Percentiles rank a stretch among this genome's conserved stretches.
These are phyloP conservation scores for Arabidopsis hybrid DNA, from an alignment of 441 rosid species.

Conservation along the genomic window DNA sequence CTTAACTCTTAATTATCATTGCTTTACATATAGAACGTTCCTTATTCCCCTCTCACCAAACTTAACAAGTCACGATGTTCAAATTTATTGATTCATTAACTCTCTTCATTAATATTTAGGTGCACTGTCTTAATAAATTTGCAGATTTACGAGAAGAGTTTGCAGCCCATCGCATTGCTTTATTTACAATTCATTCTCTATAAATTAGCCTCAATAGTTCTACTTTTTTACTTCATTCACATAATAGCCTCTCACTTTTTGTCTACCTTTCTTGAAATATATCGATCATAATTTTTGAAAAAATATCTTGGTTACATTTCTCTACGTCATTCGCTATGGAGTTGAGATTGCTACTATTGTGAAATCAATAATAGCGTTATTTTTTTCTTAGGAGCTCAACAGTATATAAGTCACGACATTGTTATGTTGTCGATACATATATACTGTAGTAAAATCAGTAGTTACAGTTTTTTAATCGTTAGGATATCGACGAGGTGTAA, in stretches of 20 bases:
- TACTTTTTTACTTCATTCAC: neutral
- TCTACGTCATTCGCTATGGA: neutral
- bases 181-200: neutral
- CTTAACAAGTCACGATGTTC: conserved; percentile 9
- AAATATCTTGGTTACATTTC: neutral
- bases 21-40: neutral
- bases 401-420: neutral
- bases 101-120: neutral
- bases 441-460: neutral
- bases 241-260: neutral
- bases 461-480: neutral
- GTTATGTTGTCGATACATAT: neutral
- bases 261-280: neutral
- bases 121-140: neutral
- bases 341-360: neutral
- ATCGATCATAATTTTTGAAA: neutral
- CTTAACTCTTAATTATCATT: too few relatives aligned
- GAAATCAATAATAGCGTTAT: neutral
- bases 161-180: neutral
- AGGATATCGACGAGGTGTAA: neutral
- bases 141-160: conserved; percentile 6
- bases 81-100: neutral
- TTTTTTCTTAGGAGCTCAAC: neutral
- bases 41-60: neutral
- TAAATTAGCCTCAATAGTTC: neutral